phyloP scores from a whole-genome alignment of 805 yeast genomes.

The Cyberlindnera maclurae region DNA sequence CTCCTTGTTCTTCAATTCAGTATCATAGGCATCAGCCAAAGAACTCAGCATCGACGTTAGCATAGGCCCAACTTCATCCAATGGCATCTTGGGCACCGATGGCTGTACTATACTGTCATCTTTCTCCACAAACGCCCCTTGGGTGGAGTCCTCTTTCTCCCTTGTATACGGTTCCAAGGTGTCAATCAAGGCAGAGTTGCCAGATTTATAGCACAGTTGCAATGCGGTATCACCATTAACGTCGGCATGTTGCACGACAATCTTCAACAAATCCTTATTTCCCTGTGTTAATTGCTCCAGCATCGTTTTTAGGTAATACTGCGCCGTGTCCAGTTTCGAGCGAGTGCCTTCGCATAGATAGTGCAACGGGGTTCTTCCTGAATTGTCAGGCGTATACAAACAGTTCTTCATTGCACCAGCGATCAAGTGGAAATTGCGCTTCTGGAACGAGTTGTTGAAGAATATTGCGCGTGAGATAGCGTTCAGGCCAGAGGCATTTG shows the following conservation, averaged over 20 bases:
- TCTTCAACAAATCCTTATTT: slow-evolving; percentile 40
- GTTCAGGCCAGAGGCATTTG: slow-evolving; percentile 56
- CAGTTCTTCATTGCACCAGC: slow-evolving; percentile 58
- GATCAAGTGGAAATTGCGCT: slow-evolving; percentile 50
- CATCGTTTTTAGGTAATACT: slow-evolving; percentile 48
- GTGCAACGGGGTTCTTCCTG: slow-evolving; percentile 69
- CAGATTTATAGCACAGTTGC: slow-evolving; percentile 62
- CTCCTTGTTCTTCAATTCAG: slow-evolving; percentile 46
- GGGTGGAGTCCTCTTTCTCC: background rate
- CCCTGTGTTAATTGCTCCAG: slow-evolving; percentile 35
- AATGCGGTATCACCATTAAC: slow-evolving; percentile 78
- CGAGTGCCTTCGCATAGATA: slow-evolving; percentile 50
- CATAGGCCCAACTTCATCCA: slow-evolving; percentile 23
- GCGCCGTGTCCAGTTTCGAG: slow-evolving; percentile 41
- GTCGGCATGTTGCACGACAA: slow-evolving; percentile 71
- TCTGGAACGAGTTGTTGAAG: slow-evolving; percentile 67
- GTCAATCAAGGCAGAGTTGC: slow-evolving; percentile 33
- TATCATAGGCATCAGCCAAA: slow-evolving; percentile 46
- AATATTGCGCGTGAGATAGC: slow-evolving; percentile 62
- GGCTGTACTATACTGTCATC: background rate
- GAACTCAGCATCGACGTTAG: slow-evolving; percentile 33
- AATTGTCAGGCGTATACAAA: slow-evolving; percentile 62
- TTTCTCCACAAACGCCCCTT: slow-evolving; percentile 5
- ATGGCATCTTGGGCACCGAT: slow-evolving; percentile 15
- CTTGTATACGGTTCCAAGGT: background rate